Evolutionary conservation across 306 rosid species (phyloP), one percentile per base, ranked within the genome.

Genomic region (Canavalia ensiformis): DNA sequence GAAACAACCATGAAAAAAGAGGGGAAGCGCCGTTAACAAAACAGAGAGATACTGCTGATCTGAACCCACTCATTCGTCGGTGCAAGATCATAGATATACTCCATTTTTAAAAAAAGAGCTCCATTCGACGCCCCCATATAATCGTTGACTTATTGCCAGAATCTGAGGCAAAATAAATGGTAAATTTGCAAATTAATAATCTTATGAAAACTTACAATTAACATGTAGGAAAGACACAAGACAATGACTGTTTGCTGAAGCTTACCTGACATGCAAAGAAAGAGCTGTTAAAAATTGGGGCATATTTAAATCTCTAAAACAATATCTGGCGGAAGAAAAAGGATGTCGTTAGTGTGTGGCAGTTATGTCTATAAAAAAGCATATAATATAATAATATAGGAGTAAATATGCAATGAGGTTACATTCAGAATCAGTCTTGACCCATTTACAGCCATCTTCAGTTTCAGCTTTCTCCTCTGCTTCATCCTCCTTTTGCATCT

Each of bases 391-490:
- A 4, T 2, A n/a, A 10, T 5, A 8, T 30, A 49, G 35, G 68
- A 11, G 34, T 7, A n/a, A 25, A 11, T 46, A 25, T 10, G 25
- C 25, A 18, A 18, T 18, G 54, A 35, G 83, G 88, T 90, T 78
- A 92, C 97, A 92, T 84, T 92, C 97, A 57, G 97, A 92, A 87
- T 92, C 95, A 57, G 97, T 92, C 87, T 88, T 91, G 75, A 87
- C 95, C 97, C 97, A 92, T 89, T 87, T 92, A 75, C 86, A 71
- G 44, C 92, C 93, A 72, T 81, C 87, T 65, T 86, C 83, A 13
- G 67, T 62, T 11, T 62, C 68, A 62, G 68, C 56, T 74, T 72
- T 91, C 76, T 73, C 73, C 29, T 39, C 74, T 39, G 39, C 7
- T 64, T 64, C 69, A 62, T 84, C 86, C 78, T 67, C 82, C n/a